Conservation (phyloP, 2,329 filamentous ascomycete genomes). For the Fusarium nematophilum region DNA sequence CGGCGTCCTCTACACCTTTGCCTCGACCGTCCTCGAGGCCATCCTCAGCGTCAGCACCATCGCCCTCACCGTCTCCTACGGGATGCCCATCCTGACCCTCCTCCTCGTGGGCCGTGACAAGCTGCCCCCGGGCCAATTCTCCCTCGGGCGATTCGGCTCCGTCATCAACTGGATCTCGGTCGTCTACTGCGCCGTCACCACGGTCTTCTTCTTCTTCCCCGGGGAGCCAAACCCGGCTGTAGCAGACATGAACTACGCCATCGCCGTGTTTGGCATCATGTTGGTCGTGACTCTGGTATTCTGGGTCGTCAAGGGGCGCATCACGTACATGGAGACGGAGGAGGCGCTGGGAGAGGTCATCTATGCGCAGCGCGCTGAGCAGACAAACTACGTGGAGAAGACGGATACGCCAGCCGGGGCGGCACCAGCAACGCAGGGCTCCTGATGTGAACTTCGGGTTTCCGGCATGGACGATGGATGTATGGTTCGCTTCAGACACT, state of each 20-base stretch:
- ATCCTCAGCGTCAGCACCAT: conserved; percentile 68
- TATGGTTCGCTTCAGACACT: no score
- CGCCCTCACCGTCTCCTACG: conserved; percentile 62
- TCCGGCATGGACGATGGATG: no score
- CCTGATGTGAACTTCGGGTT: no score
- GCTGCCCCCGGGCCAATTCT: conserved; percentile 59
- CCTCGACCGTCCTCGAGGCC: conserved; percentile 63
- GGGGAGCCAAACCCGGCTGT: conserved; percentile 55
- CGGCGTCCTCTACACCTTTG: conserved; percentile 67
- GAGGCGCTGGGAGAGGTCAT: conserved; percentile 42
- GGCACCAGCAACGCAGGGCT: no score
- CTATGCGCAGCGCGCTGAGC: conserved; percentile 32
- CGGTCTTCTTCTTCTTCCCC: conserved; percentile 68
- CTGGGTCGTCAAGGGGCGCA: conserved; percentile 61
- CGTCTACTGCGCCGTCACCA: conserved; percentile 63
- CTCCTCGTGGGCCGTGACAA: conserved; percentile 63
- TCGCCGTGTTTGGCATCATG: conserved; percentile 67
- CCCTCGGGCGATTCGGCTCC: conserved; percentile 57
- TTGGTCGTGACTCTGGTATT: conserved; percentile 61
- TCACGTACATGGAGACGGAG: conserved; percentile 48
- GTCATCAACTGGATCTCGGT: conserved; percentile 61
- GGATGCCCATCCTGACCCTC: conserved; percentile 61
- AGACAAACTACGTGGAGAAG: conserved; percentile 30
- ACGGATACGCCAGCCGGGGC: not conserved
- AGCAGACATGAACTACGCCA: conserved; percentile 68